phyloP scores from a whole-genome alignment of 805 yeast species.

The Candida peoriensis region DNA sequence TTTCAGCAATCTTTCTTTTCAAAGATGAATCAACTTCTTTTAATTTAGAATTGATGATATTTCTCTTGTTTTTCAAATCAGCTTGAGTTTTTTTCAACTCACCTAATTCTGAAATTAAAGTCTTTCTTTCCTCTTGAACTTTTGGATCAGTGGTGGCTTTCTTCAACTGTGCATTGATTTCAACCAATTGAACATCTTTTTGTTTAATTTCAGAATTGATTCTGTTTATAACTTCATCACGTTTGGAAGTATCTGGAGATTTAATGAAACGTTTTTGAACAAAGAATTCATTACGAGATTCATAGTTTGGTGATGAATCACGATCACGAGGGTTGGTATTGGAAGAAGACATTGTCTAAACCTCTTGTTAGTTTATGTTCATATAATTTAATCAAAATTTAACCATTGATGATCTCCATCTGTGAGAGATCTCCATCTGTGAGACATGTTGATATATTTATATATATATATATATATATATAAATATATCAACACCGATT shows the following conservation, averaged over 20 bases:
- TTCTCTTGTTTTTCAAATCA: constrained; percentile 41
- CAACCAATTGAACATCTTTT: constrained; percentile 49
- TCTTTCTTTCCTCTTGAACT: constrained; percentile 47
- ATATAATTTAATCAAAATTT: too few species aligned
- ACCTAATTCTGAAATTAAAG: constrained; percentile 43
- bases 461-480: too few species aligned
- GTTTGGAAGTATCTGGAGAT: constrained; percentile 65
- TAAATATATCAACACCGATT: too few species aligned
- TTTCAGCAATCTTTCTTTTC: constrained; percentile 71
- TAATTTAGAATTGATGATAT: constrained; percentile 55
- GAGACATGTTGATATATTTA: too few species aligned
- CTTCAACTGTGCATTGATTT: constrained; percentile 51
- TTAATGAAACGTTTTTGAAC: constrained; percentile 44
- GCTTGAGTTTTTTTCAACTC: constrained; percentile 42
- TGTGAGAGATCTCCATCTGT: too few species aligned
- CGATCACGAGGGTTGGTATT: too few species aligned
- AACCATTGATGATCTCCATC: too few species aligned
- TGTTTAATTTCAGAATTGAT: constrained; percentile 58
- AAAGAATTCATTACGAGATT: constrained; percentile 19
- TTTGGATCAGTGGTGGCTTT: constrained; percentile 45
- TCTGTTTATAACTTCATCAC: constrained; percentile 52
- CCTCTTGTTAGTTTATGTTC: too few species aligned
- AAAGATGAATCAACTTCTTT: constrained; percentile 61
- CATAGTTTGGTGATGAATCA: too few species aligned
- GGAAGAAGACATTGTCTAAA: too few species aligned